Evolutionary conservation across 257 asterid genomes (phyloP).

Genomic region (Nicotiana sylvestris): DNA sequence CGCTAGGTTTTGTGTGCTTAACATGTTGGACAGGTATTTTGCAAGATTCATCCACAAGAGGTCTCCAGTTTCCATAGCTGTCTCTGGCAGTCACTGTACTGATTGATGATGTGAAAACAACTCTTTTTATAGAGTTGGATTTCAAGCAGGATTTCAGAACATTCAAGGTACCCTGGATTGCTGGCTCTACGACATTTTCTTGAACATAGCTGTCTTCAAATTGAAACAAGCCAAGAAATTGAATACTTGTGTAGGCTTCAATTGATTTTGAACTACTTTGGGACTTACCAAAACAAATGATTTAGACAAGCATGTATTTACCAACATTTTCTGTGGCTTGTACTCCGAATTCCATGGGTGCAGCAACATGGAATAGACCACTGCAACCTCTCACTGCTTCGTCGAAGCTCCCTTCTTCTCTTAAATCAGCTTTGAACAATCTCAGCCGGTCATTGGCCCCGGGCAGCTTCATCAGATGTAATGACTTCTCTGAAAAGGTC

Average conservation of each 20-base stretch:
- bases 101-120: conserved; percentile 71
- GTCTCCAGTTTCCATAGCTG: conserved; percentile 44
- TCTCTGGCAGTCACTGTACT: conserved; percentile 84
- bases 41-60: conserved; percentile 70
- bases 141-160: conserved; percentile 65
- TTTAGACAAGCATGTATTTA: conserved; percentile 14
- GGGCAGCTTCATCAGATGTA: conserved; percentile 43
- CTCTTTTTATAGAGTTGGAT: conserved; percentile 37
- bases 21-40: conserved; percentile 18
- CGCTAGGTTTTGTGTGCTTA: conserved; percentile 26
- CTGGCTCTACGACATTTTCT: conserved; percentile 52
- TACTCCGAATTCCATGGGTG: conserved; percentile 69
- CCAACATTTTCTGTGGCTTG: conserved; percentile 43
- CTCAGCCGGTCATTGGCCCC: conserved; percentile 44
- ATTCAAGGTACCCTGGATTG: conserved; percentile 59
- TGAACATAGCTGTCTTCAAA: conserved; percentile 45
- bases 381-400: conserved; percentile 70
- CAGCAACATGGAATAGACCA: conserved; percentile 87
- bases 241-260: too few species aligned
- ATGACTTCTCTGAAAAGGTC: conserved; percentile 51
- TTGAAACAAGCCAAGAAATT: not conserved
- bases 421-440: conserved; percentile 64
- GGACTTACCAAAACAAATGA: not conserved
- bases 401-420: conserved; percentile 80
- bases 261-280: not conserved